These are phyloP conservation scores for Liriodendron chinense DNA, from an alignment of 164 flowering plant genomes.

Conservation along the genomic window DNA sequence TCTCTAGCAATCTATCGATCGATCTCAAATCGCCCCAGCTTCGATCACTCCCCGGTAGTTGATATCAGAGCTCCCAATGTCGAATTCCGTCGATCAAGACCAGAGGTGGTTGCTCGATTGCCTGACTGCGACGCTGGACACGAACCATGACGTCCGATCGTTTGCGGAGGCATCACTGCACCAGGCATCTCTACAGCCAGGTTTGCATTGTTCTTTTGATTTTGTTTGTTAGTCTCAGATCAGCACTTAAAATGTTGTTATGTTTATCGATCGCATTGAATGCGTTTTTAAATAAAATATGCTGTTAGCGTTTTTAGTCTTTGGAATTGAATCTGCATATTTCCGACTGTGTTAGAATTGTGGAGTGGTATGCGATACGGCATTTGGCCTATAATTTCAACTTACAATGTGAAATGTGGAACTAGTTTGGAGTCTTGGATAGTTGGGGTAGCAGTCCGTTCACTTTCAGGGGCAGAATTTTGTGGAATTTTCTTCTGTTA, in stretches of 20 bases:
- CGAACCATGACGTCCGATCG: conserved; percentile 70
- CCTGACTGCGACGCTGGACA: conserved; percentile 81
- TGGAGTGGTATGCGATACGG: too few species aligned
- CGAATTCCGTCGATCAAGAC: conserved; percentile 53
- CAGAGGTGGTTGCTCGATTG: conserved; percentile 90
- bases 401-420: background rate
- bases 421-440: too few species aligned
- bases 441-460: too few species aligned
- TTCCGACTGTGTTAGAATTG: too few species aligned
- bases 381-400: too few species aligned
- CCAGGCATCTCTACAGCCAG: conserved; percentile 88
- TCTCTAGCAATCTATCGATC: background rate
- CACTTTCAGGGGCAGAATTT: too few species aligned
- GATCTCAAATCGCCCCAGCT: background rate
- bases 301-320: too few species aligned
- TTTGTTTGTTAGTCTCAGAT: background rate
- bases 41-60: background rate
- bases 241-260: background rate
- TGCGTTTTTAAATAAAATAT: too few species aligned
- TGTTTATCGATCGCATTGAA: background rate
- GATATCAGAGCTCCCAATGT: background rate
- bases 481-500: too few species aligned
- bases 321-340: too few species aligned
- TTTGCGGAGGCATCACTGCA: conserved; percentile 84
- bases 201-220: conserved; percentile 25